A percentile compares a stretch with the other conserved stretches of the same genome.
These are phyloP conservation scores for Russula foetens DNA, from an alignment of 768 basidiomycete genomes.

Conservation along the genomic window DNA sequence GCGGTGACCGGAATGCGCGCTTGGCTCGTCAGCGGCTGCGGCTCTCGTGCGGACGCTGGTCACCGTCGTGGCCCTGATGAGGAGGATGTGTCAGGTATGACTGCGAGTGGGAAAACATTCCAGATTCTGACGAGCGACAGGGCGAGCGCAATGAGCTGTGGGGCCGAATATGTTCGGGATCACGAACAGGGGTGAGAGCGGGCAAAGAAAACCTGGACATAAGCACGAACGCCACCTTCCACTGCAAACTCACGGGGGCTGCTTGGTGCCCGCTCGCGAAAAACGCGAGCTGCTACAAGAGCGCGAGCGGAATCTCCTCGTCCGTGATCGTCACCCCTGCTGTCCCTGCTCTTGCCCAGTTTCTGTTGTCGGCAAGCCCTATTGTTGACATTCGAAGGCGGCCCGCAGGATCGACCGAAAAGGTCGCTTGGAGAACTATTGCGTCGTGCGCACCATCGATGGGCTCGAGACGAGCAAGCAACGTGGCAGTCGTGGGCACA, in stretches of 20 bases:
- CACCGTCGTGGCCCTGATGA: neutral
- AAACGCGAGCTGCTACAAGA: slow-evolving; percentile 73
- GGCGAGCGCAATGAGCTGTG: slow-evolving; percentile 55
- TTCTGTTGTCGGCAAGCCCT: slow-evolving; percentile 1
- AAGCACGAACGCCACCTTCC: slow-evolving; percentile 90
- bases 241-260: slow-evolving; percentile 82
- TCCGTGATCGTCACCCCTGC: slow-evolving; percentile 36
- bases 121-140: slow-evolving; percentile 70
- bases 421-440: slow-evolving; percentile 40
- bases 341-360: neutral
- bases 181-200: slow-evolving; percentile 67
- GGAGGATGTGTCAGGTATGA: neutral
- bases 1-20: slow-evolving; percentile 15
- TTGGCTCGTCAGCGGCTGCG: slow-evolving; percentile 8
- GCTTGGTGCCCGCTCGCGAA: slow-evolving; percentile 91
- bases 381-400: slow-evolving; percentile 29
- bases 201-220: slow-evolving; percentile 58
- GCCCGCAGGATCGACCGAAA: slow-evolving; percentile 41
- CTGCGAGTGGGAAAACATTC: slow-evolving; percentile 64
- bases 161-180: slow-evolving; percentile 73
- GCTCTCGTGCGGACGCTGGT: neutral
- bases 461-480: slow-evolving; percentile 78
- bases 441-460: slow-evolving; percentile 77
- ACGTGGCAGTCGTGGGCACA: slow-evolving; percentile 49
- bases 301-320: slow-evolving; percentile 64